Conservation (phyloP, 805 yeast species). For the Ogataea paradorogensis region DNA sequence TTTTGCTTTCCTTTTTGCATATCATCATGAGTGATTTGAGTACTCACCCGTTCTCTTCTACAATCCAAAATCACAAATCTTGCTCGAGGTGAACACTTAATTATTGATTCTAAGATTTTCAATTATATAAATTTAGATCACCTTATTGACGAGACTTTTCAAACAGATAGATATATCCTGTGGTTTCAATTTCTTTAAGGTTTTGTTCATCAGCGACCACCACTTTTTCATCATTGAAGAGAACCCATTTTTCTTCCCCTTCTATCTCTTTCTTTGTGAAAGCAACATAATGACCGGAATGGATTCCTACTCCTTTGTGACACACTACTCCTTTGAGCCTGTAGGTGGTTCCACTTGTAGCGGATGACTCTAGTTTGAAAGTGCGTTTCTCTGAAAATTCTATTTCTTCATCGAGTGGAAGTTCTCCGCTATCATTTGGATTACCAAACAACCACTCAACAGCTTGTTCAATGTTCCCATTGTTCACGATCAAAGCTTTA, state of each 20-base stretch:
- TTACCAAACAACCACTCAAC: constrained; percentile 88
- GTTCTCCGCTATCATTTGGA: constrained; percentile 71
- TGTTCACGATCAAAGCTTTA: constrained; percentile 64
- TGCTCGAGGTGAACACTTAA: constrained; percentile 2
- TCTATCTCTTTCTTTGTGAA: constrained; percentile 51
- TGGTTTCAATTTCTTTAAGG: constrained; percentile 42
- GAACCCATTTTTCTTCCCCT: constrained; percentile 56
- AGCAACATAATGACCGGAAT: constrained; percentile 90
- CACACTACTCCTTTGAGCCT: constrained; percentile 67
- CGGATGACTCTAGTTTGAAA: constrained; percentile 10
- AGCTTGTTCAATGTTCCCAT: constrained; percentile 66
- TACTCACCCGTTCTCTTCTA: no score
- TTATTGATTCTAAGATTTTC: constrained; percentile 3
- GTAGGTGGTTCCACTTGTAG: constrained; percentile 34
- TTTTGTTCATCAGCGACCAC: constrained; percentile 49
- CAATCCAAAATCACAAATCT: not conserved
- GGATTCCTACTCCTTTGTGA: constrained; percentile 86
- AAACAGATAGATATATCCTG: constrained; percentile 50
- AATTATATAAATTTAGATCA: constrained; percentile 6
- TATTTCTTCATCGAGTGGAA: constrained; percentile 29
- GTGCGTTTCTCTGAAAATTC: constrained; percentile 10
- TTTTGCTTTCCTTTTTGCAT: not conserved
- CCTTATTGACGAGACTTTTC: constrained; percentile 10
- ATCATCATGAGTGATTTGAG: not conserved
- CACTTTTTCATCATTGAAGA: constrained; percentile 89